Percentiles rank a stretch among this genome's conserved stretches.
phyloP scores from a whole-genome alignment of 495 filamentous ascomycete genomes.

The Penicillium ochrochloron region DNA sequence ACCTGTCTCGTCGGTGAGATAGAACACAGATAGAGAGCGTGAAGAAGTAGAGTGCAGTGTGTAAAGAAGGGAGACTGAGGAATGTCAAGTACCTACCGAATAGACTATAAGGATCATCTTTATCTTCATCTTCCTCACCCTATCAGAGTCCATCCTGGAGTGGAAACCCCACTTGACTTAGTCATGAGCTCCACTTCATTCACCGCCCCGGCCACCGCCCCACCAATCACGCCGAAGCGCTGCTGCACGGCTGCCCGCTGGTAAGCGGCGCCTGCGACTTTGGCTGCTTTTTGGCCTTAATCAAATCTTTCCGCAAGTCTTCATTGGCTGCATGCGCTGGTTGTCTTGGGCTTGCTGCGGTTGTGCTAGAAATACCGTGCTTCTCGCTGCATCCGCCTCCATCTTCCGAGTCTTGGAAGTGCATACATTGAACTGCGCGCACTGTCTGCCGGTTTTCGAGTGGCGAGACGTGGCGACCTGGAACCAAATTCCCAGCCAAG shows the following conservation, averaged over 20 bases:
- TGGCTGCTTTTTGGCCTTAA: conserved; percentile 10
- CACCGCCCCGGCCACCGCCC: conserved; percentile 17
- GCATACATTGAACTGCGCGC: background rate
- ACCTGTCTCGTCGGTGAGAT: conserved; percentile 58
- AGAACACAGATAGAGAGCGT: background rate
- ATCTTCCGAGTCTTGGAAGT: background rate
- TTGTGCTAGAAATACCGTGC: background rate
- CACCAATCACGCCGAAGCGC: conserved; percentile 15
- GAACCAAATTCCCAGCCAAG: conserved; percentile 6
- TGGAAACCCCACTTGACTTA: background rate
- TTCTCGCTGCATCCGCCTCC: background rate
- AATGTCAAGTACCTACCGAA: background rate
- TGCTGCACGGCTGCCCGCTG: conserved; percentile 19
- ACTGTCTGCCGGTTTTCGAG: background rate
- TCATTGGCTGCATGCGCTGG: conserved; percentile 9
- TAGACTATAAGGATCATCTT: background rate
- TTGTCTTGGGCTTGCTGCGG: background rate
- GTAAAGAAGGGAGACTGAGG: background rate
- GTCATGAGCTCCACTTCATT: conserved; percentile 14
- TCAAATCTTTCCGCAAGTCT: background rate
- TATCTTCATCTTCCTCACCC: background rate
- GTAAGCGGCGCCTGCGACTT: conserved; percentile 5
- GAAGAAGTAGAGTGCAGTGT: background rate
- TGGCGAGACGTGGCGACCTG: conserved; percentile 27
- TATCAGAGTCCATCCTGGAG: too few species aligned